These are phyloP conservation scores for Yarrowia sp. DNA, from an alignment of 805 yeast genomes.

Conservation along the genomic window DNA sequence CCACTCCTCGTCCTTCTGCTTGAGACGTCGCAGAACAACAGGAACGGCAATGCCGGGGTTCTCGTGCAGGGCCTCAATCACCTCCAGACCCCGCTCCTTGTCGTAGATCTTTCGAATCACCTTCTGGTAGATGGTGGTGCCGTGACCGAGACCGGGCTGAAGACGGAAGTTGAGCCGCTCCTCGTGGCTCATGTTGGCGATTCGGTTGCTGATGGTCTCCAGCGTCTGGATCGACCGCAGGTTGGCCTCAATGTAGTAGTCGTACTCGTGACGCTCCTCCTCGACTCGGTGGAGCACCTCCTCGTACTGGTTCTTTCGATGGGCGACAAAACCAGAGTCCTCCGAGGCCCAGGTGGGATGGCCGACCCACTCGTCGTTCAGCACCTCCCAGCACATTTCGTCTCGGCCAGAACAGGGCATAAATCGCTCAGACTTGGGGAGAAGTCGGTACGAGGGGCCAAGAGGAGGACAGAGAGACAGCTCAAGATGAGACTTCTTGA, in stretches of 20 bases:
- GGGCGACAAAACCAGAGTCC: conserved; percentile 99
- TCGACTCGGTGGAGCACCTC: conserved; percentile 93
- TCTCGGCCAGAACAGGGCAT: conserved; percentile 99
- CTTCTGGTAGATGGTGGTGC: conserved; percentile 92
- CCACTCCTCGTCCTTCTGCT: conserved; percentile 99
- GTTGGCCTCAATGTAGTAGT: conserved; percentile 93
- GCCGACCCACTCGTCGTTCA: conserved; percentile 99
- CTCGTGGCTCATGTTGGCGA: conserved; percentile 89
- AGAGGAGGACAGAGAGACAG: conserved; percentile 88
- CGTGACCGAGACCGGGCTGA: conserved; percentile 93
- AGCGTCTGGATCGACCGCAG: conserved; percentile 92
- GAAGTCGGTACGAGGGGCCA: conserved; percentile 91
- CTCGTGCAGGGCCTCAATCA: conserved; percentile 92
- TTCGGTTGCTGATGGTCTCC: conserved; percentile 92
- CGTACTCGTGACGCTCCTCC: conserved; percentile 98
- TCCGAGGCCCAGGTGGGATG: conserved; percentile 99
- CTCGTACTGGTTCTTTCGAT: conserved; percentile 96
- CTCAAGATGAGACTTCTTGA: conserved; percentile 90
- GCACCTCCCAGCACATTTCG: conserved; percentile 98
- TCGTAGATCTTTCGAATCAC: conserved; percentile 92
- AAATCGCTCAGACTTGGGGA: conserved; percentile 91
- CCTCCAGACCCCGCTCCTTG: conserved; percentile 93
- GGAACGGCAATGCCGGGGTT: conserved; percentile 96
- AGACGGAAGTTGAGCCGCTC: conserved; percentile 85
- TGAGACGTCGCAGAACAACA: conserved; percentile 85